Base-by-base conservation (phyloP, 257 asterid species). In the Buddleja alternifolia region DNA sequence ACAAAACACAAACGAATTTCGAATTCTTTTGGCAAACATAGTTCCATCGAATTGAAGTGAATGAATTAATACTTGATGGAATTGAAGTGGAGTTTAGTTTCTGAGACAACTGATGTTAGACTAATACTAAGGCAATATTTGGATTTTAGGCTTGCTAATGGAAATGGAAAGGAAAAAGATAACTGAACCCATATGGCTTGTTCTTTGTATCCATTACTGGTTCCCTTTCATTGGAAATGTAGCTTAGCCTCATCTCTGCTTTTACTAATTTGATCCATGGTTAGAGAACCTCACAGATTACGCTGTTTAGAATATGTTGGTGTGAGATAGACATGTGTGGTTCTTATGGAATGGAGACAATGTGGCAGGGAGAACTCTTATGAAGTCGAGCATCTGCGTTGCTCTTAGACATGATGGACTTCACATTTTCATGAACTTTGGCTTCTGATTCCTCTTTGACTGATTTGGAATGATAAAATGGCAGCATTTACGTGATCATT, bases 341-440 rank as follows among this genome's bases (percentile, higher is more conserved):
- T 52, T 47, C 37, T 36, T 57, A 42, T 25, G 34, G 7, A 9
- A 57, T 17, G 51, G 7, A 40, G 55, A 39, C 19, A 15, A 47
- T 36, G 68, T 14, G 50, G 66, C 39, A 36, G 39, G 6, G 14
- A 21, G 40, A 42, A 19, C 32, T 70, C 15, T 54, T 17, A 32
- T 34, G 10, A 53, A 32, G 63, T 63, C 16, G 0, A 20, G 61
- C 58, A 46, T 54, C 63, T 56, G 20, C 15, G 23, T n/a, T 56
- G 46, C 19, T 65, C 25, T 40, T n/a, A 24, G 23, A 46, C 55
- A 36, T 53, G 25, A 32, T 55, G n/a, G 7, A 47, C 60, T 29
- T 66, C 54, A 51, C n/a, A n/a, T n/a, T 29, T 53, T 45, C 15
- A 44, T 67, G 19, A 73, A 67, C 46, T 57, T 66, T 46, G 21